Percentiles rank a stretch among this genome's conserved stretches.
These are phyloP conservation scores for Akanthomyces lecanii DNA, from an alignment of 2,329 filamentous ascomycete species.

Conservation along the genomic window DNA sequence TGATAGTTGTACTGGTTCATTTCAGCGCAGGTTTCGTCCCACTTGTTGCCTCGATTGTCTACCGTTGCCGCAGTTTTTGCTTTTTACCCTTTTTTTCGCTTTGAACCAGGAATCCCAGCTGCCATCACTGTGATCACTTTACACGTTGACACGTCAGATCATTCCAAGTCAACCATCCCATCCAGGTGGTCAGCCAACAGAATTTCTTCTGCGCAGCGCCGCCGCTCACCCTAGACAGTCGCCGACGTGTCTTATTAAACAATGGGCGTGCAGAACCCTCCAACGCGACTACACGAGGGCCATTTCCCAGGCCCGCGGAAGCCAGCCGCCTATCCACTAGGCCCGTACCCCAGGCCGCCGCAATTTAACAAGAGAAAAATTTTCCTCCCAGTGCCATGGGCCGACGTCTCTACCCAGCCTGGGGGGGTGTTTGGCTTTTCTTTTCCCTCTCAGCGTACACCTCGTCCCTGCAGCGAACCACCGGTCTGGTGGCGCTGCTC, in stretches of 20 bases:
- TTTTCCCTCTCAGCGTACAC: not conserved
- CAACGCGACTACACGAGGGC: conserved; percentile 7
- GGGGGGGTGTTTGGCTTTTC: not conserved
- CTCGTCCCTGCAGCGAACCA: conserved; percentile 7
- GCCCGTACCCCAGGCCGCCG: conserved; percentile 10
- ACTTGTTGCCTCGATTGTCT: conserved; percentile 12
- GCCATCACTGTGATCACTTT: conserved; percentile 1
- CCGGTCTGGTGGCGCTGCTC: conserved; percentile 8
- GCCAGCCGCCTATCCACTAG: conserved; percentile 9
- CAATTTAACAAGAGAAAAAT: conserved; percentile 25
- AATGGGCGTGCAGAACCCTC: not conserved
- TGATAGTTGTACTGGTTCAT: not conserved
- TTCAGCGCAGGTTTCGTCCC: not conserved
- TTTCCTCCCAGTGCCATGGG: conserved; percentile 2
- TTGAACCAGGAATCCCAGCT: not conserved
- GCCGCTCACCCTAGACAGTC: not conserved
- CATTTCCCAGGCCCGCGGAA: conserved; percentile 9
- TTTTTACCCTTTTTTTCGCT: not conserved
- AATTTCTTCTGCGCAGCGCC: not conserved
- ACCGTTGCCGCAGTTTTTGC: not conserved
- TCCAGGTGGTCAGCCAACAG: not conserved
- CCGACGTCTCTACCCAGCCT: not conserved
- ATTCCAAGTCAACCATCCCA: not conserved
- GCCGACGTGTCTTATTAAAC: conserved; percentile 13
- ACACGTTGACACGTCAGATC: not conserved